Evolutionary conservation across 768 basidiomycete species (phyloP).

Genomic region (Amanita pallidorosea): DNA sequence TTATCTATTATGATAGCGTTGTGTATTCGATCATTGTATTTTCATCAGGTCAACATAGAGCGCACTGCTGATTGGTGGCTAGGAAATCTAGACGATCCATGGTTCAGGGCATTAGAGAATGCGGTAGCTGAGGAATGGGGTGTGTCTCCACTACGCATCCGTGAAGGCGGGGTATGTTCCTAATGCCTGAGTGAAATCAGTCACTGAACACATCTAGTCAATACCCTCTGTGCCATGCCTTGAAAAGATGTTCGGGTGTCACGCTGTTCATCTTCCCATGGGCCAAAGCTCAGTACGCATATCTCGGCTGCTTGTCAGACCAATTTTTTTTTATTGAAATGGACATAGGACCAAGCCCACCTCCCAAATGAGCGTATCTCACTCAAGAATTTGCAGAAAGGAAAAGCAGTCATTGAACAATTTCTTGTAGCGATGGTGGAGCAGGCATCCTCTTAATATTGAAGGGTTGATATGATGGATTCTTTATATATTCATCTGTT

Average conservation of each 20-base stretch:
- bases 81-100: conserved; percentile 72
- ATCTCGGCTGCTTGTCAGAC: conserved; percentile 1
- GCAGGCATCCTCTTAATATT: conserved; percentile 7
- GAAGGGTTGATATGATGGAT: no score
- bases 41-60: conserved; percentile 56
- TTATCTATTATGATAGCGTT: background rate
- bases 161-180: conserved; percentile 80
- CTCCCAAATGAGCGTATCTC: conserved; percentile 90
- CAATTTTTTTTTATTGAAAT: background rate
- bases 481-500: no score
- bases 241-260: conserved; percentile 85
- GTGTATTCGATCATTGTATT: background rate
- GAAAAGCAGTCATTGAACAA: conserved; percentile 67
- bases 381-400: conserved; percentile 66
- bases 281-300: conserved; percentile 71
- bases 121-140: conserved; percentile 87
- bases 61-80: conserved; percentile 96
- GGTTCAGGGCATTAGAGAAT: conserved; percentile 78
- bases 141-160: conserved; percentile 71
- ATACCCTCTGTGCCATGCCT: conserved; percentile 92
- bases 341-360: conserved; percentile 75
- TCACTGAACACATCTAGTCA: conserved; percentile 37
- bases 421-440: conserved; percentile 51
- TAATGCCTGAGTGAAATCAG: background rate
- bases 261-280: conserved; percentile 87